These are phyloP conservation scores for Dothistroma pini DNA, from an alignment of 2,329 filamentous ascomycete genomes.

Conservation along the genomic window DNA sequence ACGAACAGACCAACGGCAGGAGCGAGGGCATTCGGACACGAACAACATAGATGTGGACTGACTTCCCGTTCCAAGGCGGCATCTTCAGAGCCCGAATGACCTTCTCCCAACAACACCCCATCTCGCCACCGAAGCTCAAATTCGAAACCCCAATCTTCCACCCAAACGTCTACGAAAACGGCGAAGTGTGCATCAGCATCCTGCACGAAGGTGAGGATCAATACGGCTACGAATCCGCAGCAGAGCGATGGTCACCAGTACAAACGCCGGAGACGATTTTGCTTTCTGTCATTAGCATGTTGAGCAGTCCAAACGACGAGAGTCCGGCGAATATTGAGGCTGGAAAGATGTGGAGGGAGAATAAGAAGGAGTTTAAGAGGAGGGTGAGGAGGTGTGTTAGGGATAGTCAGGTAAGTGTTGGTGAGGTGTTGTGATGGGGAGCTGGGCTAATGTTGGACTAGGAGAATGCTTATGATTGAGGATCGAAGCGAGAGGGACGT, in stretches of 20 bases:
- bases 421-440: not conserved
- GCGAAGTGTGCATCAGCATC: slow-evolving; percentile 94
- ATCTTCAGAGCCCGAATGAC: slow-evolving; percentile 83
- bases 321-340: slow-evolving; percentile 94
- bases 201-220: slow-evolving; percentile 91
- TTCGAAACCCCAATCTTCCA: slow-evolving; percentile 89
- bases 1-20: not conserved
- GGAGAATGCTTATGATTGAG: not conserved
- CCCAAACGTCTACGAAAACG: slow-evolving; percentile 84
- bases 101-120: slow-evolving; percentile 84
- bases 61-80: slow-evolving; percentile 58
- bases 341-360: slow-evolving; percentile 80
- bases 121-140: slow-evolving; percentile 80
- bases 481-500: not conserved
- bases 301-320: slow-evolving; percentile 91
- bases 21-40: not conserved
- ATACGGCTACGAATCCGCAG: slow-evolving; percentile 86
- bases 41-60: not conserved
- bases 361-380: slow-evolving; percentile 72
- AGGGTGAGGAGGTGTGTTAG: slow-evolving; percentile 73
- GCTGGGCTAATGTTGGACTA: not conserved
- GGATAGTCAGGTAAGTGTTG: slow-evolving; percentile 53
- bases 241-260: slow-evolving; percentile 91
- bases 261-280: slow-evolving; percentile 95
- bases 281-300: slow-evolving; percentile 85